These are phyloP conservation scores for Obelidium mucronatum DNA, from an alignment of 192 early-diverging fungal genomes.

Conservation along the genomic window DNA sequence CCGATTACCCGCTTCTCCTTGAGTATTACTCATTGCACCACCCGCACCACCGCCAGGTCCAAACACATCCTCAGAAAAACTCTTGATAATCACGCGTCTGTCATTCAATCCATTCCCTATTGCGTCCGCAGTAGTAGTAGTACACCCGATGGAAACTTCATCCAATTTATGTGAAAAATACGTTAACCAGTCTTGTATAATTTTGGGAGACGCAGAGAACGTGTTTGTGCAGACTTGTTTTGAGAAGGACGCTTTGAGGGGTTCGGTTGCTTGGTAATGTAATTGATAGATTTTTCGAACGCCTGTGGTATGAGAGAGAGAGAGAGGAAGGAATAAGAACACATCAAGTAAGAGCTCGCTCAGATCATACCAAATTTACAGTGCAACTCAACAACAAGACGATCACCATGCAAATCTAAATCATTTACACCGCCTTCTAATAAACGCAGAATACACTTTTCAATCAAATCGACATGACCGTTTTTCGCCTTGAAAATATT, in stretches of 20 bases:
- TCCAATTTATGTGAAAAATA: conserved; percentile 45
- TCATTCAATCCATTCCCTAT: conserved; percentile 13
- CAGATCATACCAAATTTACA: conserved; percentile 44
- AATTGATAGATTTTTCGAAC: conserved; percentile 52
- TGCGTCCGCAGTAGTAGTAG: neutral
- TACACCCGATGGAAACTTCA: conserved; percentile 44
- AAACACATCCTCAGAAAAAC: conserved; percentile 25
- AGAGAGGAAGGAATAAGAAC: conserved; percentile 11
- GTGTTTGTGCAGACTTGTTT: conserved; percentile 38
- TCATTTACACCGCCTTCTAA: conserved; percentile 15
- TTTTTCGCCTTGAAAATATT: conserved; percentile 44
- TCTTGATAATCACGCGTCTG: conserved; percentile 9
- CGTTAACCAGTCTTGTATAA: conserved; percentile 50
- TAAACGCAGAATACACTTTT: conserved; percentile 42
- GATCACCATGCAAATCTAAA: conserved; percentile 27
- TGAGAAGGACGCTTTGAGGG: conserved; percentile 39
- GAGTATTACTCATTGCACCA: neutral
- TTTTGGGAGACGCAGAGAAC: conserved; percentile 43
- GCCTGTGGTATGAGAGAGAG: conserved; percentile 19
- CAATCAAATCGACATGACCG: conserved; percentile 37
- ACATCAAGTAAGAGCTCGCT: neutral
- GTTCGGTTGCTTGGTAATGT: conserved; percentile 45
- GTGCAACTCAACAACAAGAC: conserved; percentile 46
- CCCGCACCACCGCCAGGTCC: neutral
- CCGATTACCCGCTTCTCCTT: conserved; percentile 6